Percentiles rank a stretch among this genome's conserved stretches.
These are phyloP conservation scores for Leccinum griseonigrum DNA, from an alignment of 1,284 basidiomycete genomes.

Conservation along the genomic window DNA sequence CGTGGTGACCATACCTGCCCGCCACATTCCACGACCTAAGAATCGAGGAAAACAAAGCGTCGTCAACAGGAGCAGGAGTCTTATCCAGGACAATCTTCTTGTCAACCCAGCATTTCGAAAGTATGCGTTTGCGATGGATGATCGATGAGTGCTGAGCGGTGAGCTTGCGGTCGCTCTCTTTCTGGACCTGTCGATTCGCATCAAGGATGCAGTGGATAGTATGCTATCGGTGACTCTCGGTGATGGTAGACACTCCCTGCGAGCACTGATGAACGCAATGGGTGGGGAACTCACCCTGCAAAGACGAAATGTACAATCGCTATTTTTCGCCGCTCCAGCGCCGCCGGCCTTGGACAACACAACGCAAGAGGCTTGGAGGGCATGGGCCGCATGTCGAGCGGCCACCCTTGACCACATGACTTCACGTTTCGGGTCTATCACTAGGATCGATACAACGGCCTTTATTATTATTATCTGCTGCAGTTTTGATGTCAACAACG, in stretches of 20 bases:
- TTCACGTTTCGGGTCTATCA: conserved; percentile 11
- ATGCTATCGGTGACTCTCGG: conserved; percentile 36
- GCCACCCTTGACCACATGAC: conserved; percentile 24
- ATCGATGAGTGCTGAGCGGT: no score
- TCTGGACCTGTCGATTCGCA: conserved; percentile 37
- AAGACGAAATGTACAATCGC: conserved; percentile 29
- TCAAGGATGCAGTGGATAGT: conserved; percentile 44
- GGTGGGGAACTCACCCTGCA: conserved; percentile 35
- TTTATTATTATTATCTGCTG: conserved; percentile 1
- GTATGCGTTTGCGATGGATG: conserved; percentile 45
- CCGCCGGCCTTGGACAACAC: conserved; percentile 16
- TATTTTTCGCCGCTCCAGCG: conserved; percentile 37
- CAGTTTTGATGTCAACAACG: conserved; percentile 35
- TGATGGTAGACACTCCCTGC: conserved; percentile 31
- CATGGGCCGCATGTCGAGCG: conserved; percentile 44
- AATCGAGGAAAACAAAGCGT: conserved; percentile 8
- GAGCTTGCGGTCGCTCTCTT: conserved; percentile 41
- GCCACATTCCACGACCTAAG: conserved; percentile 6
- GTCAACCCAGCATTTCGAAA: conserved; percentile 28
- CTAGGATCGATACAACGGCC: conserved; percentile 21
- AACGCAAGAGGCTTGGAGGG: conserved; percentile 35
- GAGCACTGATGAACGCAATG: conserved; percentile 39
- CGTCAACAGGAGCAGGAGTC: conserved; percentile 23
- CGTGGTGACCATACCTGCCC: conserved; percentile 28
- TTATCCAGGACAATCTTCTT: conserved; percentile 33